phyloP scores from a whole-genome alignment of 2,329 filamentous ascomycete species.

The Diplodia corticola region DNA sequence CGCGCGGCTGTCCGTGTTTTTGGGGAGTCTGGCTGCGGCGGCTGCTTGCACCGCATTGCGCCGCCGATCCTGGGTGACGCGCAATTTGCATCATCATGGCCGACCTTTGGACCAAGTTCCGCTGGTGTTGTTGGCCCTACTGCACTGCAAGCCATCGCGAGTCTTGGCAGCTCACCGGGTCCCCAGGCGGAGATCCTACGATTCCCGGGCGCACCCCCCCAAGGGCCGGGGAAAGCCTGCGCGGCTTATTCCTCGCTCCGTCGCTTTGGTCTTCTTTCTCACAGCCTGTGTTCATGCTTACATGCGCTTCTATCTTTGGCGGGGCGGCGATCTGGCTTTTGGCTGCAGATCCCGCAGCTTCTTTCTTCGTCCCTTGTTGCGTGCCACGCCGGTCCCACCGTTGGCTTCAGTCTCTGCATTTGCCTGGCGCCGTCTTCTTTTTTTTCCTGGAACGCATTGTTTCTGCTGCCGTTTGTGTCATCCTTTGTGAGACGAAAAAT shows the following conservation, averaged over 20 bases:
- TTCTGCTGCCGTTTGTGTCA: not conserved
- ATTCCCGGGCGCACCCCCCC: slow-evolving; percentile 7
- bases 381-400: slow-evolving; percentile 10
- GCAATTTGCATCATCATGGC: slow-evolving; percentile 18
- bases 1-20: not conserved
- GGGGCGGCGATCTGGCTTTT: not conserved
- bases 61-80: slow-evolving; percentile 6
- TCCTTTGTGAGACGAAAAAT: not conserved
- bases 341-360: slow-evolving; percentile 1
- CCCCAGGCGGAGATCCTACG: slow-evolving; percentile 23
- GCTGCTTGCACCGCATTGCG: slow-evolving; percentile 10
- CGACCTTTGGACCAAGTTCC: not conserved
- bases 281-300: slow-evolving; percentile 11
- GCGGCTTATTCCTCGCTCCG: slow-evolving; percentile 12
- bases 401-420: slow-evolving; percentile 20
- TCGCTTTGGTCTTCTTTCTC: slow-evolving; percentile 6
- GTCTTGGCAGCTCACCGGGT: slow-evolving; percentile 19
- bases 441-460: not conserved
- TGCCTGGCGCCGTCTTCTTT: slow-evolving; percentile 14
- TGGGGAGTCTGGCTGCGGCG: not conserved
- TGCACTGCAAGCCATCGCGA: slow-evolving; percentile 16
- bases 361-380: slow-evolving; percentile 2
- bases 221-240: slow-evolving; percentile 13
- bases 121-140: slow-evolving; percentile 9
- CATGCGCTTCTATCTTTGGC: slow-evolving; percentile 10